These are phyloP conservation scores for Trichoderma breve DNA, from an alignment of 2,329 filamentous ascomycete genomes.

Conservation along the genomic window DNA sequence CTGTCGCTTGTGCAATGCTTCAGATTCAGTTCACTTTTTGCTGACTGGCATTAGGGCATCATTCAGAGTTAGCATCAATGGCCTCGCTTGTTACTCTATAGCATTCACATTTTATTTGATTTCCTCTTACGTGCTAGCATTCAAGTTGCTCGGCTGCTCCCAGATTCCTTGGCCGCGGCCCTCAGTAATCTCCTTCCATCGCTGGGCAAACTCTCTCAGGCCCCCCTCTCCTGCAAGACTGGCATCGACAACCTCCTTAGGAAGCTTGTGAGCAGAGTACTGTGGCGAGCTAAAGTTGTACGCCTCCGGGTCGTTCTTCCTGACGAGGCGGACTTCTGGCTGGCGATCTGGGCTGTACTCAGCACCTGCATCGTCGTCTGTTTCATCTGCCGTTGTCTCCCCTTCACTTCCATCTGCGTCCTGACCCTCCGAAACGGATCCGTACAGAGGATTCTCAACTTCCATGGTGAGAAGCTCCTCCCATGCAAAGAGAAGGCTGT, in stretches of 20 bases:
- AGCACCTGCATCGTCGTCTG: slow-evolving; percentile 40
- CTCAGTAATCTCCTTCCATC: slow-evolving; percentile 64
- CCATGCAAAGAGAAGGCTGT: slow-evolving; percentile 88
- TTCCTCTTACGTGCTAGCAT: slow-evolving; percentile 1
- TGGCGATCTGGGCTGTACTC: slow-evolving; percentile 58
- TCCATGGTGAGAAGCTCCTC: slow-evolving; percentile 74
- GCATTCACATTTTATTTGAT: neutral
- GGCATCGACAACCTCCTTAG: slow-evolving; percentile 83
- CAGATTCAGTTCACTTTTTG: neutral
- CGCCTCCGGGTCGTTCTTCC: slow-evolving; percentile 81
- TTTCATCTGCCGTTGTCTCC: slow-evolving; percentile 39
- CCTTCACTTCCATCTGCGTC: slow-evolving; percentile 39
- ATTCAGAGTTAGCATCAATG: neutral
- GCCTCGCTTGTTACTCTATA: neutral
- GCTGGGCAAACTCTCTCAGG: slow-evolving; percentile 74
- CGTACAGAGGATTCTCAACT: slow-evolving; percentile 57
- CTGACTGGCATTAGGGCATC: neutral
- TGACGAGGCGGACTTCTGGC: slow-evolving; percentile 79
- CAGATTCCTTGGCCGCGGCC: slow-evolving; percentile 42
- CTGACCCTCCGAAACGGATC: slow-evolving; percentile 35
- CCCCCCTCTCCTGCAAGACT: slow-evolving; percentile 67
- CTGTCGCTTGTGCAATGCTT: neutral
- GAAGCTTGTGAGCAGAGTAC: slow-evolving; percentile 94
- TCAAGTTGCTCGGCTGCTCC: slow-evolving; percentile 31
- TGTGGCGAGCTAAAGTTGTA: slow-evolving; percentile 82